Base-by-base conservation (phyloP, 495 filamentous ascomycete species). In the Amphirosellinia nigrospora region DNA sequence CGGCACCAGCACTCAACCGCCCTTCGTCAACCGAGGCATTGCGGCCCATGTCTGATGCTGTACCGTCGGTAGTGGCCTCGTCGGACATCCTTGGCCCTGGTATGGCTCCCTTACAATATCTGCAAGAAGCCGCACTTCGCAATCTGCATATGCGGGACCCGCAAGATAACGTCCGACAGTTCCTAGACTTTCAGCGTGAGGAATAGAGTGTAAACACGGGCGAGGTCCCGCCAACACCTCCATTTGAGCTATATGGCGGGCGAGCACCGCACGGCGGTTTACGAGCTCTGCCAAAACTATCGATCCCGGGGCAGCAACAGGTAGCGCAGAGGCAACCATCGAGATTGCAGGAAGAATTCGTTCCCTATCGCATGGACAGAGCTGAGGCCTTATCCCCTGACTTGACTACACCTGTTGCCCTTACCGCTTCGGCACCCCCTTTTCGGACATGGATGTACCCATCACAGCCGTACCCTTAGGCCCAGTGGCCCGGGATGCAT, bases 391-490 rank as follows among this genome's bases (percentile, higher is more conserved):
- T 80, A 43, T 84, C 82, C 30, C 83, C 78, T 5, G 87, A 85
- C 30, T 82, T 85, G 70, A 78, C 80, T 55, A 85, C 87, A 3
- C 82, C 86, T 3, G 77, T 77, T 30, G 82, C 81, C 38, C 89
- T 30, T 95, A 94, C 79, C 84, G 90, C 39, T 90, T 93, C 69
- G 86, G 84, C 9, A 97, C 94, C 0, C 94, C 96, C 2, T 89
- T 93, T 73, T 96, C 94, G 0, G 93, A 94, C 65, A 91, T 92
- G 83, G 96, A 98, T 78, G 90, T 92, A n/a, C 94, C 96, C 0
- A 76, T 97, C 69, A 96, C 93, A 1, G 87, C 92, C 5, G 82
- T 94, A 23, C 89, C 89, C 0, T 68, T 89, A 3, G 91, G 89
- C 0, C 91, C 91, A 3, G 82, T 95, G 53, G 84, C 88, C 7